Percentiles rank a stretch among this genome's conserved stretches.
These are phyloP conservation scores for Coffea humblotiana DNA, from an alignment of 305 asterid species.

Conservation along the genomic window DNA sequence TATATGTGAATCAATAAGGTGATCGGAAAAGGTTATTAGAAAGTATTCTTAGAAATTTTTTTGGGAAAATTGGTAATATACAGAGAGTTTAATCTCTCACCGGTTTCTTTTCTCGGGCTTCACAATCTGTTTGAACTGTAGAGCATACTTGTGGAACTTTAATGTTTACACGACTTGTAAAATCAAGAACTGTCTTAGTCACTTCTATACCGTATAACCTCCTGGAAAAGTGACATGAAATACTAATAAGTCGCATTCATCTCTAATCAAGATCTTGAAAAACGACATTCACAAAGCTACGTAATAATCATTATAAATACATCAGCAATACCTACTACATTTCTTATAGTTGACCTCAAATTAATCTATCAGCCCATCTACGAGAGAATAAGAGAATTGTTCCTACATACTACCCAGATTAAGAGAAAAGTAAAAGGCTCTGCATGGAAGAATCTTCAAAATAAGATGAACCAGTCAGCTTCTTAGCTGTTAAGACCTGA, in stretches of 20 bases:
- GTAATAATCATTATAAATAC: neutral
- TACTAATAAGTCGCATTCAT: neutral
- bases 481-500: neutral
- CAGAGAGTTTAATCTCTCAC: no score
- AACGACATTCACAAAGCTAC: neutral
- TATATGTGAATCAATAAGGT: no score
- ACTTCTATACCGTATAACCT: no score
- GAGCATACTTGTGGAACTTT: no score
- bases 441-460: neutral
- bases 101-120: no score
- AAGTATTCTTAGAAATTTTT: no score
- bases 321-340: neutral
- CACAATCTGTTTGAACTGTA: no score
- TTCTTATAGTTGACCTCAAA: neutral
- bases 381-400: neutral
- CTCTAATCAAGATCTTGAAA: neutral
- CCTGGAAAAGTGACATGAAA: no score
- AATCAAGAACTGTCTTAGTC: no score
- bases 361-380: neutral
- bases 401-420: neutral
- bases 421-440: neutral
- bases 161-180: no score
- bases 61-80: no score
- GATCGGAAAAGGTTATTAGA: no score
- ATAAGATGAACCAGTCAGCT: neutral